These are phyloP conservation scores for Scedosporium minutisporum DNA, from an alignment of 2,329 filamentous ascomycete genomes.

Conservation along the genomic window DNA sequence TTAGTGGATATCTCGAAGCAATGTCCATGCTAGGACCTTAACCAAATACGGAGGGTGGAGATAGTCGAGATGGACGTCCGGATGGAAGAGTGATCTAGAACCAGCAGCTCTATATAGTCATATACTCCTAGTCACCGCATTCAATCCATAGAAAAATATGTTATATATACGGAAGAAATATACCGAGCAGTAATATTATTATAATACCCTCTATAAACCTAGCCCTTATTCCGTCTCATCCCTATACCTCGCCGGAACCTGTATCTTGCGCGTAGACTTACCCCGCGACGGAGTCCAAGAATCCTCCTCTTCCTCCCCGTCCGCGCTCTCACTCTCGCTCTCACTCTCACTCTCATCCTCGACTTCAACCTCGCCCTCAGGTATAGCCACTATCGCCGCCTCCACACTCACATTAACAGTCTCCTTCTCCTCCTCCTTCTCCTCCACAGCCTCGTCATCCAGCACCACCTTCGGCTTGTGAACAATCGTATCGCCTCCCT, in stretches of 20 bases:
- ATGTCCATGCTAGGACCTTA: too few relatives aligned
- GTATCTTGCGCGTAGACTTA: background rate
- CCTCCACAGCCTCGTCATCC: too few relatives aligned
- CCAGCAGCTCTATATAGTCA: too few relatives aligned
- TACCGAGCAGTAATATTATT: background rate
- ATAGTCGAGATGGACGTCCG: too few relatives aligned
- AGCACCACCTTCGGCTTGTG: background rate
- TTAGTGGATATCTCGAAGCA: too few relatives aligned
- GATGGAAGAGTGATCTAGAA: too few relatives aligned
- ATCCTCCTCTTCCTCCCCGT: slow-evolving; percentile 1
- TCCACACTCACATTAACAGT: background rate
- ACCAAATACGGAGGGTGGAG: too few relatives aligned
- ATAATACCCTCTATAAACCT: background rate
- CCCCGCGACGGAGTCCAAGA: background rate
- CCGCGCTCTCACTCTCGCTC: background rate
- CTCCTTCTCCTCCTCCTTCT: background rate
- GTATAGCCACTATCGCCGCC: background rate
- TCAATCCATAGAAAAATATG: too few relatives aligned
- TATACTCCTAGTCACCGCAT: too few relatives aligned
- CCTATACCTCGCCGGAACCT: slow-evolving; percentile 3
- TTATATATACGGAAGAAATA: too few relatives aligned
- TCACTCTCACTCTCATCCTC: background rate
- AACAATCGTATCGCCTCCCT: background rate
- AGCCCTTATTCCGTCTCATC: background rate
- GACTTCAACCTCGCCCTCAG: background rate